Evolutionary conservation across 2,329 filamentous ascomycete species (phyloP), one percentile per base, ranked within the genome.

Genomic region (Clonostachys solani): DNA sequence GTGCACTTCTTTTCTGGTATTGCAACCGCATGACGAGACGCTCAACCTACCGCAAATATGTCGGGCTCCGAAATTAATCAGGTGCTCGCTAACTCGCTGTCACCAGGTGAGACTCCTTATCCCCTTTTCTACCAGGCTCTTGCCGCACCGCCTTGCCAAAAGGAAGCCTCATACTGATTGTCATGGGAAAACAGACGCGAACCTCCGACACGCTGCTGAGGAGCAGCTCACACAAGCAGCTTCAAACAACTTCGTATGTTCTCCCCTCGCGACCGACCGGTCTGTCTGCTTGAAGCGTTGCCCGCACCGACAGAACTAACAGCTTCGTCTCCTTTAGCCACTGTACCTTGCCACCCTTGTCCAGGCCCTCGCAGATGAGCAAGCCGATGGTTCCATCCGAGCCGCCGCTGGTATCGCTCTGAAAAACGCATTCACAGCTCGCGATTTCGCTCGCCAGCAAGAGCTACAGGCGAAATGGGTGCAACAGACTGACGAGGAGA

Each of bases 341-440:
- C 83, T 87, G 69, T 99, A 99, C 73, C 84, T 97, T 57, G 84
- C 86, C 57, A 94, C 91, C 54, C 87, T 99, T 64, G 92, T 94
- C 57, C 87, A 89, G 72, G 90, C 95, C 72, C 84, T 99, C 62
- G 91, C 92, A 65, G 96, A 96, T 72, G 92, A 97, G 64, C 80
- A 82, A 58, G 85, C 87, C 56, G 79, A 88, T 64, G 81, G 87
- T 55, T 82, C 89, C 64, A 94, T 96, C 65, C 87, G 94, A 78
- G 87, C 89, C 58, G 92, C 94, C 58, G 94, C 94, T 60, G 94
- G 92, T 83, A 83, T 99, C 60, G 92, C 94, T 58, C 78, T 99
- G 63, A 99, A 99, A 76, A 99, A 99, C 79, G 88, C 94, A 61
- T 97, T 99, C 75, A 90, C 89, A 63, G 89, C 92, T 62, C 87